Base-by-base conservation (phyloP, 495 filamentous ascomycete genomes). In the Xanthoparmelia taractica region DNA sequence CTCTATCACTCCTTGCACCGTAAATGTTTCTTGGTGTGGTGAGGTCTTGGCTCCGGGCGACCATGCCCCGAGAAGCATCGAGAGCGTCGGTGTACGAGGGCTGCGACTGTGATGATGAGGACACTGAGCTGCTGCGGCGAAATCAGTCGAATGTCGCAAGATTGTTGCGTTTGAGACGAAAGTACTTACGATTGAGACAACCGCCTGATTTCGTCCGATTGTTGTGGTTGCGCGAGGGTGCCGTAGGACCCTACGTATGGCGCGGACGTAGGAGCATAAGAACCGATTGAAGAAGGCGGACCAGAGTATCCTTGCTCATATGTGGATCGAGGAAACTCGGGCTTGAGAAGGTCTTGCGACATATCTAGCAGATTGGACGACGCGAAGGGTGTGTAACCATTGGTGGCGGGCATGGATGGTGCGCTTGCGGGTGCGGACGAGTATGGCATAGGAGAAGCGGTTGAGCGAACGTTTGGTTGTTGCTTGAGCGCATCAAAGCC, bases 11-110 rank as follows among this genome's bases (percentile, higher is more conserved):
- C 63, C 82, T 83, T 65, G 85, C 79, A 56, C 86, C 90, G 70
- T 96, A 96, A 68, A 96, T 90, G 74, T 91, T 92, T 52, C 92
- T 82, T 20, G 93, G 91, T 10, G 92, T 89, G n/a, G 79, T 87
- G 69, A 83, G 31, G 65, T 83, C 80, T 73, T 97, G 93, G 80
- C 91, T 96, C 82, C 97, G 89, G 12, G 92, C 90, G 29, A 97
- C 82, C 90, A 98, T 96, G 64, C 91, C 91, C 50, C 89, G 84
- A 68, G 86, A 86, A 23, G 91, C 91, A 70, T 96, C 91, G 55
- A 96, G 84, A n/a, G 90, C 89, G 70, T 95, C 91, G 61, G 82
- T 84, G 69, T 86, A 89, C 40, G 66, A 75, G 71, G 62, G 74
- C 76, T 58, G 78, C 74, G 61, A 70, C 73, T 52, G 74, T 65